Percentiles rank a stretch among this genome's conserved stretches.
These are phyloP conservation scores for Aspergillus saccharolyticus DNA, from an alignment of 495 filamentous ascomycete genomes.

Conservation along the genomic window DNA sequence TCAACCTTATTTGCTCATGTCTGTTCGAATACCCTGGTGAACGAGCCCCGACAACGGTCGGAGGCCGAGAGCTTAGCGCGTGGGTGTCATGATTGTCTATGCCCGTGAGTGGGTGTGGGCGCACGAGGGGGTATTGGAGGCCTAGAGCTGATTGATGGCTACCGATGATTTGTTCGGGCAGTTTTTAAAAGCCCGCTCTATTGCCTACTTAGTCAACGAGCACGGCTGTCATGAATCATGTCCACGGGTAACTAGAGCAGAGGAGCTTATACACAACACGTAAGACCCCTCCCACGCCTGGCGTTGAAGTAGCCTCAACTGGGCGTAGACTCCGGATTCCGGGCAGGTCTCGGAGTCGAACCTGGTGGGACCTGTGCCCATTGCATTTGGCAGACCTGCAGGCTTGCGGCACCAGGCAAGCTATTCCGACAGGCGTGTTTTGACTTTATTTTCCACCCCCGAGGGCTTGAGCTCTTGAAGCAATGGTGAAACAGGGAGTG, in stretches of 20 bases:
- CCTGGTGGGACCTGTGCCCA: neutral
- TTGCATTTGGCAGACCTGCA: neutral
- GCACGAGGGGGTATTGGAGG: neutral
- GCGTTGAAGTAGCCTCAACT: slow-evolving; percentile 3
- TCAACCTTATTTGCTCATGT: slow-evolving; percentile 18
- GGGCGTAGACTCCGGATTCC: slow-evolving; percentile 2
- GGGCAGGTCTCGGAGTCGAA: neutral
- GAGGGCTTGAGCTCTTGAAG: slow-evolving; percentile 13
- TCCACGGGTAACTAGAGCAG: neutral
- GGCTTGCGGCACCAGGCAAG: neutral
- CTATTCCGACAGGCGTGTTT: neutral
- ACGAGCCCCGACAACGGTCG: slow-evolving; percentile 14
- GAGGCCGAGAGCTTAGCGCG: slow-evolving; percentile 14
- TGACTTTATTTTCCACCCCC: slow-evolving; percentile 11
- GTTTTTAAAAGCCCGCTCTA: slow-evolving; percentile 1
- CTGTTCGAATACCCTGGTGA: slow-evolving; percentile 5
- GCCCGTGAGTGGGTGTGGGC: neutral
- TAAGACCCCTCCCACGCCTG: slow-evolving; percentile 2
- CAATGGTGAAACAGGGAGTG: slow-evolving; percentile 18
- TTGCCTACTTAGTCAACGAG: slow-evolving; percentile 4
- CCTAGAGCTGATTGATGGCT: neutral
- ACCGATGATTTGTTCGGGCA: neutral
- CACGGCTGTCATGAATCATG: neutral
- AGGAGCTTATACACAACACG: slow-evolving; percentile 5
- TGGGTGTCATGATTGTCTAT: slow-evolving; percentile 8